Evolutionary conservation across 345 rosid genomes (phyloP).

Genomic region (Camelina neglecta): DNA sequence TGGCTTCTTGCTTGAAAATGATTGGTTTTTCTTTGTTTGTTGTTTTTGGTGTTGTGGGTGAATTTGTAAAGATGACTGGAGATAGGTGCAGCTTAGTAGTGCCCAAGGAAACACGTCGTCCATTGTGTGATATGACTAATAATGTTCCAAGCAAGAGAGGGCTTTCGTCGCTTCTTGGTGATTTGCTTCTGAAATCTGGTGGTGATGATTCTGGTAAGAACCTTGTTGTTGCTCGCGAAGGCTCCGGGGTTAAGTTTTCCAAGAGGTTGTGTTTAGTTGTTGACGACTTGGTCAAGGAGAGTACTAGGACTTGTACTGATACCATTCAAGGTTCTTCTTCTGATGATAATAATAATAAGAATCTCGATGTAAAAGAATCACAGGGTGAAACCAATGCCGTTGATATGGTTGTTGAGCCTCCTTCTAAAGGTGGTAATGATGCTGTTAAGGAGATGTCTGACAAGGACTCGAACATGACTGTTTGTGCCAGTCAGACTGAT

Average conservation of each 20-base stretch:
- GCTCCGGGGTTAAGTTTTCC: slow-evolving; percentile 44
- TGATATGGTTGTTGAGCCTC: slow-evolving; percentile 28
- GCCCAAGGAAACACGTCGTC: slow-evolving; percentile 43
- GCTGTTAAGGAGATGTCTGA: slow-evolving; percentile 44
- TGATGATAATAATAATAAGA: slow-evolving; percentile 30
- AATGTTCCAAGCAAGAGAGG: slow-evolving; percentile 65
- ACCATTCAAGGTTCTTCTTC: slow-evolving; percentile 34
- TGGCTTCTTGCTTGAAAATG: neutral
- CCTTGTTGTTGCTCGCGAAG: slow-evolving; percentile 30
- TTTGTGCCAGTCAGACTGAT: slow-evolving; percentile 37
- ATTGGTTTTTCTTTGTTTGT: neutral
- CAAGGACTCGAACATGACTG: slow-evolving; percentile 39
- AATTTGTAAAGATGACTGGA: slow-evolving; percentile 52
- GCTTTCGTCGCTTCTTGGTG: slow-evolving; percentile 49
- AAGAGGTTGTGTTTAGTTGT: slow-evolving; percentile 59
- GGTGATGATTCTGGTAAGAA: slow-evolving; percentile 47
- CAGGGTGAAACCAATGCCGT: slow-evolving; percentile 41
- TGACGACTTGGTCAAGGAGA: slow-evolving; percentile 56
- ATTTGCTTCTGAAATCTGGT: slow-evolving; percentile 48
- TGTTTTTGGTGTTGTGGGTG: neutral
- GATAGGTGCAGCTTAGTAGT: slow-evolving; percentile 49
- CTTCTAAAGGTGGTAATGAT: slow-evolving; percentile 25
- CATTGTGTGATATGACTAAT: slow-evolving; percentile 69
- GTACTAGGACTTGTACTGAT: slow-evolving; percentile 40
- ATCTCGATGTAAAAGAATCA: slow-evolving; percentile 40